phyloP scores from a whole-genome alignment of 148 eudicot species.

The Rhododendron vialii region DNA sequence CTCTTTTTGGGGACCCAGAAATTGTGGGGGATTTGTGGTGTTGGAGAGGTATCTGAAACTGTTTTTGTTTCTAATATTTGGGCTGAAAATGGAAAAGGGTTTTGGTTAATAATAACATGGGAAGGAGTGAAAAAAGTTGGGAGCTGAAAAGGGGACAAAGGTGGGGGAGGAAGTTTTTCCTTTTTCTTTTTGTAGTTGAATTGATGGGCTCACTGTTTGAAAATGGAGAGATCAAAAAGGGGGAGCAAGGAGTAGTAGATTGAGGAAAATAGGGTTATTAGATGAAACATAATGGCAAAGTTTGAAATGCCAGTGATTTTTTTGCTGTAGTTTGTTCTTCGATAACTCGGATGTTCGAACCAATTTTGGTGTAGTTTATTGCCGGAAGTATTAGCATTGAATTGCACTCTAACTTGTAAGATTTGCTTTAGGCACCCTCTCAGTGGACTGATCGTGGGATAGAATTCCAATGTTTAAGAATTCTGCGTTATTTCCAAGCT shows the following conservation, averaged over 20 bases:
- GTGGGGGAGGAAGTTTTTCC: background rate
- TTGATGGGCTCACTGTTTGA: slow-evolving; percentile 25
- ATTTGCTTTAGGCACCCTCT: background rate
- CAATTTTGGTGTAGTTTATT: slow-evolving; percentile 25
- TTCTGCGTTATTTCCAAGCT: background rate
- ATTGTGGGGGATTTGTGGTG: slow-evolving; percentile 21
- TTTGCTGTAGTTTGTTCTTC: background rate
- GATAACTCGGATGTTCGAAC: too few species aligned
- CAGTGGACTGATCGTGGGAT: background rate
- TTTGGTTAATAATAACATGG: slow-evolving; percentile 13
- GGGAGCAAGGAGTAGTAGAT: background rate
- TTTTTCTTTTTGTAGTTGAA: slow-evolving; percentile 22
- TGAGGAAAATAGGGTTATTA: background rate
- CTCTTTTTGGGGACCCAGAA: slow-evolving; percentile 15
- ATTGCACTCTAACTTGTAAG: slow-evolving; percentile 10
- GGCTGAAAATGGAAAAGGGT: slow-evolving; percentile 7
- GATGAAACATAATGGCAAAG: slow-evolving; percentile 11
- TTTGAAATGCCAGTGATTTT: slow-evolving; percentile 11
- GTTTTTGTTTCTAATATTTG: slow-evolving; percentile 8
- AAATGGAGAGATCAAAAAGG: slow-evolving; percentile 16
- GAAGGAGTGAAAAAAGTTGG: slow-evolving; percentile 28
- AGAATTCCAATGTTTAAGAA: background rate
- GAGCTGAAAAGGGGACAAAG: slow-evolving; percentile 8
- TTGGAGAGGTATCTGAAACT: background rate
- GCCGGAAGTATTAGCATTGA: slow-evolving; percentile 26